Evolutionary conservation across 2,329 filamentous ascomycete genomes (phyloP).

Genomic region (Trichoderma lentiforme): DNA sequence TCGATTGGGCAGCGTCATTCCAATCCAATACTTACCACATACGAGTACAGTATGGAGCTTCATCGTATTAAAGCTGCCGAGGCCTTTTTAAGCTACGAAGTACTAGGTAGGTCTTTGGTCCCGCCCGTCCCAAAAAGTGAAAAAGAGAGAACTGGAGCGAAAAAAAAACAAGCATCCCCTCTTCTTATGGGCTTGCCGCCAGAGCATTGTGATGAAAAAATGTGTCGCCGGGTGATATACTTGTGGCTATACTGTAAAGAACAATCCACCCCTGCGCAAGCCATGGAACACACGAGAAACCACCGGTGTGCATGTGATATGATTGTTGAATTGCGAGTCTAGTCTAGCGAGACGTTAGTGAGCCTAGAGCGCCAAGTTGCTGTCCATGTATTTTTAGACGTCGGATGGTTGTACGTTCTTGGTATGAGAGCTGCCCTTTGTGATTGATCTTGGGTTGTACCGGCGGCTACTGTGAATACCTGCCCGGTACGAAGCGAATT

Average conservation of each 20-base stretch:
- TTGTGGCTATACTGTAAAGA: background rate
- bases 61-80: background rate
- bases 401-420: background rate
- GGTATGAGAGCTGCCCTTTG: background rate
- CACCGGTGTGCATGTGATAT: background rate
- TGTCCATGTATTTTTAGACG: background rate
- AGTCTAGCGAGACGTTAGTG: background rate
- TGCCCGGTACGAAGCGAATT: background rate
- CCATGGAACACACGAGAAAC: background rate
- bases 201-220: background rate
- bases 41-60: background rate
- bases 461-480: background rate
- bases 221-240: background rate
- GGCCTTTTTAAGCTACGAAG: background rate
- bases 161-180: background rate
- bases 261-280: background rate
- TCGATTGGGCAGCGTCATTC: slow-evolving; percentile 13
- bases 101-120: background rate
- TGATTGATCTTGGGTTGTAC: background rate
- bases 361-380: background rate
- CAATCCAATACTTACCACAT: background rate
- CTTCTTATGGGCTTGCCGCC: background rate
- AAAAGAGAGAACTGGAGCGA: background rate
- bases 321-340: background rate
- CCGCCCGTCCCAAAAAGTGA: background rate